Conservation (phyloP, 306 rosid species). For the Prunus padus region DNA sequence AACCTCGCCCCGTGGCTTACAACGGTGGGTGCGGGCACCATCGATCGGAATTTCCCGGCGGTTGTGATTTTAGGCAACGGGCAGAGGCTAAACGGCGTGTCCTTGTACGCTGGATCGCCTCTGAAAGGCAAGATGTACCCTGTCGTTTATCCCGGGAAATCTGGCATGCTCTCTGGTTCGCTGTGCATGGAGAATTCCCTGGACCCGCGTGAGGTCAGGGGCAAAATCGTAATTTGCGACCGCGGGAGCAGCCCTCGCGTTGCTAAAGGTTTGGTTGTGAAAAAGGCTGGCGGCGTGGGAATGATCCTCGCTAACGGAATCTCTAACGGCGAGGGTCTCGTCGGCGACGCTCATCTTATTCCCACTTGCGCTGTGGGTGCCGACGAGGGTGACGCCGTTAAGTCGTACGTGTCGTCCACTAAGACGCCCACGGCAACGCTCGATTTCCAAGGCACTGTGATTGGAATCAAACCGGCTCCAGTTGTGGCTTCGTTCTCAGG, state of each 20-base stretch:
- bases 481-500: constrained; percentile 81
- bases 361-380: constrained; percentile 82
- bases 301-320: constrained; percentile 80
- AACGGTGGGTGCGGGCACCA: constrained; percentile 89
- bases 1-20: constrained; percentile 84
- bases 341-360: constrained; percentile 79
- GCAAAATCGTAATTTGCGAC: constrained; percentile 80
- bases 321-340: constrained; percentile 80
- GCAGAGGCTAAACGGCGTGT: constrained; percentile 57
- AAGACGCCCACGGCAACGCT: constrained; percentile 60
- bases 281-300: constrained; percentile 84
- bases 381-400: constrained; percentile 59
- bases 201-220: constrained; percentile 58
- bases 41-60: constrained; percentile 83
- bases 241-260: constrained; percentile 80
- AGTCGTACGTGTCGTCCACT: constrained; percentile 54
- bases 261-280: constrained; percentile 80
- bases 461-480: constrained; percentile 91
- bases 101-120: constrained; percentile 66
- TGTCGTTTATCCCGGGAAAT: constrained; percentile 73
- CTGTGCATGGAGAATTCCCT: constrained; percentile 83
- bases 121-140: constrained; percentile 61
- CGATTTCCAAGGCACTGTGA: constrained; percentile 69
- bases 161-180: constrained; percentile 59
- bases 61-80: constrained; percentile 60